Percentiles rank a stretch among this genome's conserved stretches.
phyloP scores from a whole-genome alignment of 768 basidiomycete genomes.

The Termitomyces sp. region DNA sequence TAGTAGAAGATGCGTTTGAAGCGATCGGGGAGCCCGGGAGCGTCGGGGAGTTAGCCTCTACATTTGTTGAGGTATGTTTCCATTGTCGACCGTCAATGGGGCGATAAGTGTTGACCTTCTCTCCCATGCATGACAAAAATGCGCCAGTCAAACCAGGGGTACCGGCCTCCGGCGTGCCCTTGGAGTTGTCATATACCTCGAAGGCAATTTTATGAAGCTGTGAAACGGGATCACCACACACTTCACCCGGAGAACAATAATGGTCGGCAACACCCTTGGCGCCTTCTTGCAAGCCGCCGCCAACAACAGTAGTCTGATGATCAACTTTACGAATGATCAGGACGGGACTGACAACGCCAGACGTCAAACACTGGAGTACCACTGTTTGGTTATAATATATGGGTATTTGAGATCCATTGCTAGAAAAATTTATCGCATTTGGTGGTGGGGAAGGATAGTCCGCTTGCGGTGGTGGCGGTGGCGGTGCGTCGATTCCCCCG shows the following conservation, averaged over 20 bases:
- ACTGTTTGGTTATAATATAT: conserved; percentile 98
- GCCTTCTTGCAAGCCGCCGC: conserved; percentile 86
- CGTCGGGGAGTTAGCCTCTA: conserved; percentile 48
- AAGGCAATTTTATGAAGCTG: conserved; percentile 96
- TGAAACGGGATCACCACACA: conserved; percentile 90
- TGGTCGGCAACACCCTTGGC: conserved; percentile 81
- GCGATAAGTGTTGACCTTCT: conserved; percentile 88
- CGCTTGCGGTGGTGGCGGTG: conserved; percentile 76
- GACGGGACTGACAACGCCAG: conserved; percentile 90
- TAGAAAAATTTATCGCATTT: conserved; percentile 82
- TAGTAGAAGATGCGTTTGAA: conserved; percentile 52
- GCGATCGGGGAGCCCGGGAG: conserved; percentile 68
- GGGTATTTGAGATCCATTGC: conserved; percentile 80
- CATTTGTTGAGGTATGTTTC: conserved; percentile 42
- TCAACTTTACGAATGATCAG: conserved; percentile 94
- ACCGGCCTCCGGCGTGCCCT: conserved; percentile 67
- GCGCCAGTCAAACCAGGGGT: conserved; percentile 76
- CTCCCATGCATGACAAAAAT: conserved; percentile 88
- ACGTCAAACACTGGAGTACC: conserved; percentile 89
- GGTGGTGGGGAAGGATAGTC: conserved; percentile 92
- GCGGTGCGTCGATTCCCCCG: conserved; percentile 70
- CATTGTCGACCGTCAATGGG: conserved; percentile 81
- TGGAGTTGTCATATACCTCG: conserved; percentile 76
- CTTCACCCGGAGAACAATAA: conserved; percentile 79
- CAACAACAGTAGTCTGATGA: conserved; percentile 83